These are phyloP conservation scores for Komagataella mondaviorum DNA, from an alignment of 805 yeast species.

Conservation along the genomic window DNA sequence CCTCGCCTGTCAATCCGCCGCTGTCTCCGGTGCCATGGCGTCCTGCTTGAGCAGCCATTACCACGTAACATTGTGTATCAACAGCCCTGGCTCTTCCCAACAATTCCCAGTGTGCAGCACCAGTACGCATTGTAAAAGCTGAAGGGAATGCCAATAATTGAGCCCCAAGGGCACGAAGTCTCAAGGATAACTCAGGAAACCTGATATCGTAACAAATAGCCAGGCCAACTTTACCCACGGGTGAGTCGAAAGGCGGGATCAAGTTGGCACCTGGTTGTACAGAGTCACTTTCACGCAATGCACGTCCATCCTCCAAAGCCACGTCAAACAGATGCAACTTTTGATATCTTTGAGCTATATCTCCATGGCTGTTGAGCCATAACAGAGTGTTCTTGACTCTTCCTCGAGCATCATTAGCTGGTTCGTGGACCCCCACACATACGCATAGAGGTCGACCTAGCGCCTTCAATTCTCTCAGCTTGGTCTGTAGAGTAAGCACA, in stretches of 20 bases:
- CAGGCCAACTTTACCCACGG: slow-evolving; percentile 53
- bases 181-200: slow-evolving; percentile 68
- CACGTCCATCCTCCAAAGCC: slow-evolving; percentile 70
- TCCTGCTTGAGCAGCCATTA: slow-evolving; percentile 87
- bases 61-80: slow-evolving; percentile 75
- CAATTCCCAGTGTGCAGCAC: slow-evolving; percentile 80
- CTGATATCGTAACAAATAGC: slow-evolving; percentile 81
- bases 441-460: slow-evolving; percentile 39
- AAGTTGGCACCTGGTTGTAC: slow-evolving; percentile 66
- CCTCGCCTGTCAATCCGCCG: slow-evolving; percentile 15
- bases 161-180: slow-evolving; percentile 58
- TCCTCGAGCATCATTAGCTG: slow-evolving; percentile 25
- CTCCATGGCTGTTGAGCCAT: slow-evolving; percentile 57
- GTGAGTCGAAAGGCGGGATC: slow-evolving; percentile 39
- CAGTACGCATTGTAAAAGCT: slow-evolving; percentile 88
- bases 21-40: slow-evolving; percentile 43
- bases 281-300: slow-evolving; percentile 60
- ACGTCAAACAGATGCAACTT: slow-evolving; percentile 88
- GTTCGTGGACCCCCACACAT: slow-evolving; percentile 85
- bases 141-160: slow-evolving; percentile 73
- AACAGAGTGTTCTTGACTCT: slow-evolving; percentile 61
- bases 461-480: slow-evolving; percentile 25
- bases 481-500: slow-evolving; percentile 26
- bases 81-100: slow-evolving; percentile 78
- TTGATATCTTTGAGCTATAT: slow-evolving; percentile 56